Evolutionary conservation across 1,139 yeast species (phyloP).

Genomic region (Magnusiomyces paraingens): DNA sequence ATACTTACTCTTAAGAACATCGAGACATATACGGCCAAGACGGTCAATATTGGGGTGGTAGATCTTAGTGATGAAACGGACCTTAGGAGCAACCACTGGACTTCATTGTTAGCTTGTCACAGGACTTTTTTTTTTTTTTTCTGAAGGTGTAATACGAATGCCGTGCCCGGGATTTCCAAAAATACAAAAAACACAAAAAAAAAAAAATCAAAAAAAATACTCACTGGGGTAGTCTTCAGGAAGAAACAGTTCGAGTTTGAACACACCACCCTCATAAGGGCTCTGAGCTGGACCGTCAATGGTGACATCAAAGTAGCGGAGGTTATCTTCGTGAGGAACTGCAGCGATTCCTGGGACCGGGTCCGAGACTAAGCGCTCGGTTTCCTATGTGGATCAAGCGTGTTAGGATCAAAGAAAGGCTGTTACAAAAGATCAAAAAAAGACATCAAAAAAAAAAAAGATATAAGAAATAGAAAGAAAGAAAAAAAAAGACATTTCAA

Average conservation of each 20-base stretch:
- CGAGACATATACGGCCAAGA: constrained; percentile 90
- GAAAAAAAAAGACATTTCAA: background rate
- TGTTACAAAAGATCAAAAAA: no score
- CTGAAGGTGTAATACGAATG: background rate
- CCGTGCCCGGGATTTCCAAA: background rate
- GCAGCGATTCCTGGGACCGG: constrained; percentile 97
- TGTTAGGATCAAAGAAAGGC: background rate
- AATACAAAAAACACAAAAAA: background rate
- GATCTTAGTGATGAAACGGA: constrained; percentile 83
- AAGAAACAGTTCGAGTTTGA: constrained; percentile 66
- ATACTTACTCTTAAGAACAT: constrained; percentile 69
- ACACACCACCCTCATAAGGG: constrained; percentile 75
- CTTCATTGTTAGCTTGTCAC: background rate
- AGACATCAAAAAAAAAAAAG: background rate
- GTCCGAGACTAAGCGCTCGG: constrained; percentile 83
- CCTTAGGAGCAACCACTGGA: constrained; percentile 81
- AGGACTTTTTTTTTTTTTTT: no score
- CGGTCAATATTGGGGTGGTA: constrained; percentile 97
- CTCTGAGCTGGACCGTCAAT: constrained; percentile 87
- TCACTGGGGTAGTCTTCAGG: constrained; percentile 80
- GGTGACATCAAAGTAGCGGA: constrained; percentile 82
- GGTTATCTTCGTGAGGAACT: constrained; percentile 84
- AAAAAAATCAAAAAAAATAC: constrained; percentile 13
- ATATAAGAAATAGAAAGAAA: no score
- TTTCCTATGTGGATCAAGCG: constrained; percentile 48